Conservation (phyloP, 345 rosid genomes). For the Linum usitatissimum region DNA sequence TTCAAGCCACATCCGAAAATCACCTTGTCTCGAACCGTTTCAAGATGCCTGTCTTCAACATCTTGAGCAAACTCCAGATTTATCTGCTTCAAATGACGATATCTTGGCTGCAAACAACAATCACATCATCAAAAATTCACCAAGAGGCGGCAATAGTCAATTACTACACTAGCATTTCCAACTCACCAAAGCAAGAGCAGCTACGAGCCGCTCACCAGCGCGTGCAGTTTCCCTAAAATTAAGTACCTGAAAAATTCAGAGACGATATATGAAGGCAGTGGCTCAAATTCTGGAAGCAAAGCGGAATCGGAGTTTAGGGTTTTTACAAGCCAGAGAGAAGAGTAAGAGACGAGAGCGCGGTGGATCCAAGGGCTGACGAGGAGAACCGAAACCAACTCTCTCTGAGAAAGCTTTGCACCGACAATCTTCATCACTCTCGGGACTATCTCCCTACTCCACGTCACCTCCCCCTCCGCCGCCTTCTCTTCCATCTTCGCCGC, state of each 20-base stretch:
- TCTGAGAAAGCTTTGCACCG: slow-evolving; percentile 52
- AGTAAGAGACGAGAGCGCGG: slow-evolving; percentile 48
- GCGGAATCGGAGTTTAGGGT: background rate
- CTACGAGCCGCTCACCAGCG: slow-evolving; percentile 62
- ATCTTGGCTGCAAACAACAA: slow-evolving; percentile 48
- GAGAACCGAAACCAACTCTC: slow-evolving; percentile 59
- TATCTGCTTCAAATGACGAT: slow-evolving; percentile 51
- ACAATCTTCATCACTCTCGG: slow-evolving; percentile 65
- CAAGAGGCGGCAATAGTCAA: background rate
- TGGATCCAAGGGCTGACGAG: slow-evolving; percentile 58
- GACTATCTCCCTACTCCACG: slow-evolving; percentile 60
- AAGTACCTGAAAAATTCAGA: slow-evolving; percentile 39
- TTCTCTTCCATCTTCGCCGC: slow-evolving; percentile 20
- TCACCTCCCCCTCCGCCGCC: slow-evolving; percentile 18
- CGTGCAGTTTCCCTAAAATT: slow-evolving; percentile 66
- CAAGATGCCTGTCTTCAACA: slow-evolving; percentile 62
- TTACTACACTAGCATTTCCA: background rate
- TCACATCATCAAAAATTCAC: background rate
- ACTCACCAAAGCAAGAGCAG: slow-evolving; percentile 69
- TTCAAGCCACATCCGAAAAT: background rate
- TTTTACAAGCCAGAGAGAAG: slow-evolving; percentile 63
- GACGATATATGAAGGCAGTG: background rate
- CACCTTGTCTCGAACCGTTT: slow-evolving; percentile 42
- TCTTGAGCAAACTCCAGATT: slow-evolving; percentile 83
- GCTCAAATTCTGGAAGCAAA: background rate